Conservation (phyloP, 1,139 yeast species). For the Yamadazyma dendronema region DNA sequence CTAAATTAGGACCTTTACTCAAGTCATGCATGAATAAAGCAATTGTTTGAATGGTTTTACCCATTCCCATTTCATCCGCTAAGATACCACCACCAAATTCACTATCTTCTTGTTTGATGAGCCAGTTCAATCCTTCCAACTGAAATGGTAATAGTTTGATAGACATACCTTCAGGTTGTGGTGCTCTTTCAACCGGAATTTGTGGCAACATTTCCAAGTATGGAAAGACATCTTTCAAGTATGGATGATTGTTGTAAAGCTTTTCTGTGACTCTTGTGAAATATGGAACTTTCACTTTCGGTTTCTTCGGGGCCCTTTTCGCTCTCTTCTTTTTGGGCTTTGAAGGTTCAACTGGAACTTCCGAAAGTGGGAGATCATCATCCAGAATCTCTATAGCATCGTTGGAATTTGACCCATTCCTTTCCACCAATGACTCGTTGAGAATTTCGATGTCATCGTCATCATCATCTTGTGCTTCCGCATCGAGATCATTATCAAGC, state of each 20-base stretch:
- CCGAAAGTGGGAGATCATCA: conserved; percentile 27
- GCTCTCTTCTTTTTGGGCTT: conserved; percentile 13
- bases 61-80: conserved; percentile 99
- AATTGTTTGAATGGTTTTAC: conserved; percentile 94
- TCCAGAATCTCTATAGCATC: conserved; percentile 27
- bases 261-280: conserved; percentile 64
- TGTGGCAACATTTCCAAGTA: conserved; percentile 51
- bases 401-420: conserved; percentile 20
- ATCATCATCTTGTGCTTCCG: conserved; percentile 22
- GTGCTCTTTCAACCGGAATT: conserved; percentile 57
- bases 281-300: conserved; percentile 63
- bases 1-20: conserved; percentile 71
- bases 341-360: conserved; percentile 7
- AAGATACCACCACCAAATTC: conserved; percentile 86
- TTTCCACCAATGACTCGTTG: conserved; percentile 12
- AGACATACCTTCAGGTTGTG: conserved; percentile 79
- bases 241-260: conserved; percentile 74
- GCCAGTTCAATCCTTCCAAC: conserved; percentile 90
- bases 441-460: conserved; percentile 24
- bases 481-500: conserved; percentile 14
- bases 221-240: conserved; percentile 68
- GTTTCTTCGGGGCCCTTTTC: conserved; percentile 24
- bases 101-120: conserved; percentile 75
- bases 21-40: conserved; percentile 75
- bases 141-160: conserved; percentile 83